Conservation (phyloP, 1,284 basidiomycete genomes). For the Cronartium quercuum region DNA sequence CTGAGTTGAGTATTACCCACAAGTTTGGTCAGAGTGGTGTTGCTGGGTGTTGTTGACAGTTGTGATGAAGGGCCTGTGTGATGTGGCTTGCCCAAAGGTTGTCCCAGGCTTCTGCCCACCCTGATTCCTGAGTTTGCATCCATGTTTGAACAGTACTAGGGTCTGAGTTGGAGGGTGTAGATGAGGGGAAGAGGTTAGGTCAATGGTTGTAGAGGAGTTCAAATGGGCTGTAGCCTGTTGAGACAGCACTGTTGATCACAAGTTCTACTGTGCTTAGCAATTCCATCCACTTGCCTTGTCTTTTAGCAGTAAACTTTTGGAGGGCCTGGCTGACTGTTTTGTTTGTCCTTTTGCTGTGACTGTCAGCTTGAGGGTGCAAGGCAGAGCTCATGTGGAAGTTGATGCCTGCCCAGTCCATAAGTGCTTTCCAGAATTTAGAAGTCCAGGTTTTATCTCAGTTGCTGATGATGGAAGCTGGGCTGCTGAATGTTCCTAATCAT, state of each 20-base stretch:
- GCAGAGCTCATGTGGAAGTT: conserved; percentile 40
- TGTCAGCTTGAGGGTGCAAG: conserved; percentile 46
- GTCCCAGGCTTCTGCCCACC: conserved; percentile 1
- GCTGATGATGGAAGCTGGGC: conserved; percentile 43
- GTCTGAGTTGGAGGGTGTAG: neutral
- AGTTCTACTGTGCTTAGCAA: conserved; percentile 35
- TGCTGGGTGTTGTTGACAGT: neutral
- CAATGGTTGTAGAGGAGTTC: conserved; percentile 36
- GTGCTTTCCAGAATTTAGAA: conserved; percentile 44
- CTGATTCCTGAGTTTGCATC: neutral
- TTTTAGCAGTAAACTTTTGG: conserved; percentile 29
- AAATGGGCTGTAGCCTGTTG: conserved; percentile 41
- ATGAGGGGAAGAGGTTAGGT: neutral
- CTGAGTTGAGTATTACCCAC: neutral
- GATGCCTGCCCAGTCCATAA: conserved; percentile 42
- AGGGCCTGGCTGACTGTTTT: conserved; percentile 48
- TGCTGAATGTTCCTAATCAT: conserved; percentile 29
- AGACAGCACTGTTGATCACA: conserved; percentile 40
- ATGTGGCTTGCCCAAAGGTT: neutral
- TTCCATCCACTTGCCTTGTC: conserved; percentile 37
- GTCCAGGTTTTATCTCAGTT: conserved; percentile 45
- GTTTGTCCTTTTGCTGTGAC: conserved; percentile 48
- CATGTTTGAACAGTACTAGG: neutral
- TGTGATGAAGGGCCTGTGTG: conserved; percentile 8
- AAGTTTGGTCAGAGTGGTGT: neutral